A percentile compares a stretch with the other conserved stretches of the same genome.
These are phyloP conservation scores for Thraustotheca clavata DNA, from an alignment of 352 stramenopile genomes.

Conservation along the genomic window DNA sequence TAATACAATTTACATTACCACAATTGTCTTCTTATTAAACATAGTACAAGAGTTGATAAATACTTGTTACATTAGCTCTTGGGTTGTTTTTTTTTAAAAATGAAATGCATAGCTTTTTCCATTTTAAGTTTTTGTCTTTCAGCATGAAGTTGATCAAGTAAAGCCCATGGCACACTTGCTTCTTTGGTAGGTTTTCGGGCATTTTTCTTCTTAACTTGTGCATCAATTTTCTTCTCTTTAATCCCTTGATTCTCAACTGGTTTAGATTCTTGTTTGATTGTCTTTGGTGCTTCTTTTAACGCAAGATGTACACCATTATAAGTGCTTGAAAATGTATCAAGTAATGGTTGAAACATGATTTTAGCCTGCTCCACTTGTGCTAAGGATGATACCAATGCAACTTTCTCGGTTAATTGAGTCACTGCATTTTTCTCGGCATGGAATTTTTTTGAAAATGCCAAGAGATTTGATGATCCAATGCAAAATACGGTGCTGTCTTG, in stretches of 20 bases:
- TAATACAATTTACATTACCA: too few species aligned
- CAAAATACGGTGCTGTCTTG: slow-evolving; percentile 1
- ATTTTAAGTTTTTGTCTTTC: slow-evolving; percentile 54
- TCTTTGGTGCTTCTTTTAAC: background rate
- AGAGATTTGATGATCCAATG: slow-evolving; percentile 5
- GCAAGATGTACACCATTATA: slow-evolving; percentile 30
- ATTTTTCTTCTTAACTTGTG: slow-evolving; percentile 23
- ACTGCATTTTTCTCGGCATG: background rate
- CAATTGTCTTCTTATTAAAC: too few species aligned
- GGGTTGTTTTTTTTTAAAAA: background rate
- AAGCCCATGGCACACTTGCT: slow-evolving; percentile 56
- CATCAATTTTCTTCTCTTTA: background rate
- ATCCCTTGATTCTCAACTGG: background rate
- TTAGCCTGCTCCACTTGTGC: slow-evolving; percentile 52
- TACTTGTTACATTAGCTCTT: too few species aligned
- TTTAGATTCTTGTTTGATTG: background rate
- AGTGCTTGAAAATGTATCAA: slow-evolving; percentile 40
- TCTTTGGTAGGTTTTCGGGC: slow-evolving; percentile 30
- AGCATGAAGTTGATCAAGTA: slow-evolving; percentile 54
- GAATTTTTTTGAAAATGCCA: background rate
- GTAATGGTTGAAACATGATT: slow-evolving; percentile 53
- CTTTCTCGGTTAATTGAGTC: slow-evolving; percentile 32
- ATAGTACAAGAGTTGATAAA: too few species aligned
- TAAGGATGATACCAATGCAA: slow-evolving; percentile 33
- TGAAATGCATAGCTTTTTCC: background rate